Evolutionary conservation across 1,284 basidiomycete species (phyloP).

Genomic region (Cryptococcus sp.): DNA sequence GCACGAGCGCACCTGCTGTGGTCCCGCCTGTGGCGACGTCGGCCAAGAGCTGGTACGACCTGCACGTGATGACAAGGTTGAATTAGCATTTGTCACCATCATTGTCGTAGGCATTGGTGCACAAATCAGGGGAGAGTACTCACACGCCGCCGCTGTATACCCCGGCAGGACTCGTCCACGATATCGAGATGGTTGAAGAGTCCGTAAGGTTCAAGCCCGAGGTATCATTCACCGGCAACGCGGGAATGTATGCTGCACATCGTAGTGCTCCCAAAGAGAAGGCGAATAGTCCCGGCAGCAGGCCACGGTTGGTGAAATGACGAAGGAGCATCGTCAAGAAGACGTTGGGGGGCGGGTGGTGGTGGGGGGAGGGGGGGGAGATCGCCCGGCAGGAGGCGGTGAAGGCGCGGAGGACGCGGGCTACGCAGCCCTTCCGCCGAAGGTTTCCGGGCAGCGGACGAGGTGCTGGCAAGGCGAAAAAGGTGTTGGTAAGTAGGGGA

Average conservation of each 20-base stretch:
- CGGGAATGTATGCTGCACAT: slow-evolving; percentile 57
- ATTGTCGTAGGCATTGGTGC: too few species aligned
- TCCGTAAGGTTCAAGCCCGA: slow-evolving; percentile 58
- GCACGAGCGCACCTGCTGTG: slow-evolving; percentile 67
- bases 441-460: too few species aligned
- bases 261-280: background rate
- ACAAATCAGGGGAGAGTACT: slow-evolving; percentile 20
- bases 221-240: slow-evolving; percentile 65
- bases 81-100: background rate
- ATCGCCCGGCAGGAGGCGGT: background rate
- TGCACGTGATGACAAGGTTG: slow-evolving; percentile 11
- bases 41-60: slow-evolving; percentile 46
- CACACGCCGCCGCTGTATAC: slow-evolving; percentile 40
- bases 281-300: too few species aligned
- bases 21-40: slow-evolving; percentile 39
- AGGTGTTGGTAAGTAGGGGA: background rate
- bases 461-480: background rate
- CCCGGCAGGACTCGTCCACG: slow-evolving; percentile 56
- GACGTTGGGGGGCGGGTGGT: too few species aligned
- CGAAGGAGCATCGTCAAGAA: too few species aligned
- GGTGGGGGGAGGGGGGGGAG: too few species aligned
- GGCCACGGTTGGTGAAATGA: too few species aligned
- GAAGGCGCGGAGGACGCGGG: slow-evolving; percentile 18
- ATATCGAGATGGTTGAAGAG: slow-evolving; percentile 59
- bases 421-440: too few species aligned